A percentile compares a stretch with the other conserved stretches of the same genome.
phyloP scores from a whole-genome alignment of 2,329 filamentous ascomycete species.

The Diaporthe vexans region DNA sequence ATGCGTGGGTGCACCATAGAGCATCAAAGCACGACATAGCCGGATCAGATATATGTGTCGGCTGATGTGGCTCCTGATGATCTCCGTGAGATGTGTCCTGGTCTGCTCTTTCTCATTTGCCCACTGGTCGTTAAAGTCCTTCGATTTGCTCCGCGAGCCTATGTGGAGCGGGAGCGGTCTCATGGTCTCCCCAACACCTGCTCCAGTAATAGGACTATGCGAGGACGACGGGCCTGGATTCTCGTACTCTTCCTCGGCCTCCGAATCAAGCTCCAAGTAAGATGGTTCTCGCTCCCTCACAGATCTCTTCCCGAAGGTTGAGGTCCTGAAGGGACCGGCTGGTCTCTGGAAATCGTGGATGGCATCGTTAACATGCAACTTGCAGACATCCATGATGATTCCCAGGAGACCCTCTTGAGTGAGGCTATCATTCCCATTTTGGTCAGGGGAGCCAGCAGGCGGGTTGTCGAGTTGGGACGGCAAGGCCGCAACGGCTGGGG shows the following conservation, averaged over 20 bases:
- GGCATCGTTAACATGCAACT: neutral
- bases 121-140: neutral
- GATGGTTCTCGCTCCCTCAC: neutral
- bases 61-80: neutral
- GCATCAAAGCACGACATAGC: neutral
- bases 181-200: neutral
- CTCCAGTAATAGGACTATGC: too few species aligned
- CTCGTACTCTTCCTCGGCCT: neutral
- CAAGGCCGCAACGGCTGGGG: neutral
- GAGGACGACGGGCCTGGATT: too few species aligned
- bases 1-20: neutral
- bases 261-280: neutral
- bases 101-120: neutral
- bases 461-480: neutral
- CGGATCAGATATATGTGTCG: slow-evolving; percentile 11
- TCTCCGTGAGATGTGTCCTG: slow-evolving; percentile 1
- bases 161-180: too few species aligned
- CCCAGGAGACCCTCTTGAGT: neutral
- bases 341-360: neutral
- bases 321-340: neutral
- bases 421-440: neutral
- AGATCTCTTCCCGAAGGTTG: neutral
- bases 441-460: too few species aligned
- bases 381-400: slow-evolving; percentile 6
- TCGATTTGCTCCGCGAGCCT: too few species aligned